phyloP scores from a whole-genome alignment of 1,284 basidiomycete genomes.

The Rhodotorula sp. region DNA sequence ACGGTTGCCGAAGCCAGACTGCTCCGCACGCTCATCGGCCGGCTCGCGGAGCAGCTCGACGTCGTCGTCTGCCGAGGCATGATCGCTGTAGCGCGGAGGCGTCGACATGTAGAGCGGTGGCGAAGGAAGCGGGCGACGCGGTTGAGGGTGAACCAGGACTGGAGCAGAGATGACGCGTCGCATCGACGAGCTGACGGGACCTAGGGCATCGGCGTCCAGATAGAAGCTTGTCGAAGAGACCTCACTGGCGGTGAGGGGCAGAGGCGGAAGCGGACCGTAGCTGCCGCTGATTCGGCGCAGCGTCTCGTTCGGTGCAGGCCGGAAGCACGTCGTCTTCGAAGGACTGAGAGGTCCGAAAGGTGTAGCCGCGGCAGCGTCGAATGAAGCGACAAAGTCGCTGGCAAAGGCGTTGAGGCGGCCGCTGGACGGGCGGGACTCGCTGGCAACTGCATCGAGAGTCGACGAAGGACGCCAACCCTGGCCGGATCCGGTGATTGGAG shows the following conservation, averaged over 20 bases:
- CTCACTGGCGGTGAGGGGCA: constrained; percentile 11
- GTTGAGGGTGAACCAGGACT: constrained; percentile 10
- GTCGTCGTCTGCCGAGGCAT: neutral
- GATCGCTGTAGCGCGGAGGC: neutral
- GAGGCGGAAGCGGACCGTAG: constrained; percentile 22
- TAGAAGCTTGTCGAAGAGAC: neutral
- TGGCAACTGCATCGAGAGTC: neutral
- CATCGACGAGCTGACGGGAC: neutral
- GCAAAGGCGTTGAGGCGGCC: neutral
- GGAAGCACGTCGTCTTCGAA: neutral
- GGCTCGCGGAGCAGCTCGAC: neutral
- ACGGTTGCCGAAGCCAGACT: neutral
- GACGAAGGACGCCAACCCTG: neutral
- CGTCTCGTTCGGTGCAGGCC: constrained; percentile 7
- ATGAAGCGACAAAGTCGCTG: neutral
- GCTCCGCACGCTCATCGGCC: neutral
- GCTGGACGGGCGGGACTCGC: neutral
- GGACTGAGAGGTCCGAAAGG: too few species aligned
- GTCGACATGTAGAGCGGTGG: neutral
- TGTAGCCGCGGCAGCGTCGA: neutral
- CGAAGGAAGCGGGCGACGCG: constrained; percentile 12
- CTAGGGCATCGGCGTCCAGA: neutral
- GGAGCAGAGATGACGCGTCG: neutral
- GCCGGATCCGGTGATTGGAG: neutral
- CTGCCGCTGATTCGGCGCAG: constrained; percentile 2